Conservation (phyloP, 169 alveolate genomes). For the Plasmodium gallinaceum region DNA sequence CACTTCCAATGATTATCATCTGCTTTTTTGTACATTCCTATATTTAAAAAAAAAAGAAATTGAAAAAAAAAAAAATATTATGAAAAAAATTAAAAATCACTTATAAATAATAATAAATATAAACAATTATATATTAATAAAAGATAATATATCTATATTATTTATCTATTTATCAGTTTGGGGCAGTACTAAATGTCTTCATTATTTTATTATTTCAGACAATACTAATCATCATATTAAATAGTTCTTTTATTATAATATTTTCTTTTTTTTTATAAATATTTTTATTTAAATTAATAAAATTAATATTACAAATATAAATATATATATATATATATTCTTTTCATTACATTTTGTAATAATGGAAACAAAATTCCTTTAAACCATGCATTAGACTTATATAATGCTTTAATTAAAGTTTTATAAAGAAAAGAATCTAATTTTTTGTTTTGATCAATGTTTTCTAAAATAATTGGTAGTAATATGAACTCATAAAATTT, state of each 20-base stretch:
- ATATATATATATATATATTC: not conserved
- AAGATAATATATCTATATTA: not conserved
- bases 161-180: constrained; percentile 81
- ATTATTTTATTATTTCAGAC: constrained; percentile 70
- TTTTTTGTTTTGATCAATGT: constrained; percentile 89
- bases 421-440: constrained; percentile 93
- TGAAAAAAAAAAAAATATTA: no score
- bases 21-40: constrained; percentile 94
- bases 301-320: not conserved
- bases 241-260: not conserved
- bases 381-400: constrained; percentile 97
- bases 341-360: constrained; percentile 87
- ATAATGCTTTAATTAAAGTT: constrained; percentile 94
- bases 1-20: constrained; percentile 95
- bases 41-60: not conserved
- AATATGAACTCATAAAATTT: constrained; percentile 28
- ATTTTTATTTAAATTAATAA: not conserved
- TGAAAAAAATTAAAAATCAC: no score
- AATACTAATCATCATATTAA: constrained; percentile 86
- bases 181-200: constrained; percentile 86
- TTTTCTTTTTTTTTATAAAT: not conserved
- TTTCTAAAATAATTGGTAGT: constrained; percentile 37
- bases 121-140: not conserved
- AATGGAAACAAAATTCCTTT: constrained; percentile 95
- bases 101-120: not conserved